Evolutionary conservation across 2,329 filamentous ascomycete genomes (phyloP).

Genomic region (Diaporthe destruens): DNA sequence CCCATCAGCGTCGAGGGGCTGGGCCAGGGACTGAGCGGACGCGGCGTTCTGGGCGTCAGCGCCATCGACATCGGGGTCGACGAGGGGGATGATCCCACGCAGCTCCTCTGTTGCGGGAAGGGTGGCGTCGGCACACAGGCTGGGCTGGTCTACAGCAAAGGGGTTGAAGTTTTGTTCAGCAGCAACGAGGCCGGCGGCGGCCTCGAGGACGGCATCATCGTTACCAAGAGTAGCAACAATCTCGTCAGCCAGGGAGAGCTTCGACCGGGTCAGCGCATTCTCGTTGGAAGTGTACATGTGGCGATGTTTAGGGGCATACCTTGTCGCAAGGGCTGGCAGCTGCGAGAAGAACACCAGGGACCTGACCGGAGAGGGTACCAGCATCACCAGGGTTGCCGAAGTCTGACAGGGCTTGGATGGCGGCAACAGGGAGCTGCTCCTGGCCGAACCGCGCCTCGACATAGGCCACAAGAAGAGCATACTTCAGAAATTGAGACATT

Average conservation of each 20-base stretch:
- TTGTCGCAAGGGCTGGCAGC: slow-evolving; percentile 74
- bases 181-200: slow-evolving; percentile 73
- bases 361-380: slow-evolving; percentile 70
- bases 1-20: slow-evolving; percentile 68
- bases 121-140: slow-evolving; percentile 70
- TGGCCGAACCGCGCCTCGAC: slow-evolving; percentile 71
- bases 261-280: slow-evolving; percentile 42
- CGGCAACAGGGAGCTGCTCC: slow-evolving; percentile 69
- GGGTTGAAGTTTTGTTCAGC: slow-evolving; percentile 80
- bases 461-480: slow-evolving; percentile 51
- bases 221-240: slow-evolving; percentile 72
- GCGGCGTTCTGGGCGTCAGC: slow-evolving; percentile 68
- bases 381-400: slow-evolving; percentile 70
- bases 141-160: slow-evolving; percentile 67
- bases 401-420: slow-evolving; percentile 63
- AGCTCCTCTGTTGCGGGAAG: slow-evolving; percentile 71
- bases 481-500: slow-evolving; percentile 48
- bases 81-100: slow-evolving; percentile 72
- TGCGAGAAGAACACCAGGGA: slow-evolving; percentile 72
- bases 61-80: slow-evolving; percentile 71
- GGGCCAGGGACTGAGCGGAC: slow-evolving; percentile 62
- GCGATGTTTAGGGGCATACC: slow-evolving; percentile 49
- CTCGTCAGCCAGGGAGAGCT: slow-evolving; percentile 73
- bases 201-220: slow-evolving; percentile 69
- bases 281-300: neutral